Base-by-base conservation (phyloP, 192 early-diverging fungal genomes). In the Coemansia sp. region DNA sequence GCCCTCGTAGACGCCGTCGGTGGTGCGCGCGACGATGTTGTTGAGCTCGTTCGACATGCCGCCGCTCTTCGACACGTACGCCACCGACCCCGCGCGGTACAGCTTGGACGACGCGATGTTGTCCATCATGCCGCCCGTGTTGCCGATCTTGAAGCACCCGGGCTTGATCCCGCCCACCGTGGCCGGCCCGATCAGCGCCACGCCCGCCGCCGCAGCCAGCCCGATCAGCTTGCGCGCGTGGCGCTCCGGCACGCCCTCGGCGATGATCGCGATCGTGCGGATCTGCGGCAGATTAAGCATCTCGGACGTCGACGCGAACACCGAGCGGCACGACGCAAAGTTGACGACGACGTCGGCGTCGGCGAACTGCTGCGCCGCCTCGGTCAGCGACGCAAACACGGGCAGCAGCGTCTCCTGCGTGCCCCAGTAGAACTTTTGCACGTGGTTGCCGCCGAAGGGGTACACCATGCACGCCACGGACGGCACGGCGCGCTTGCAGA, bases 91-190 rank as follows among this genome's bases (percentile, higher is more conserved):
- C 24, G 95, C 82, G 43, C 97, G 92, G 85, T 99, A 99, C 64
- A 99, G 89, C 85, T 96, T 96, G 79, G 95, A 97, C 17, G 95
- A 85, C 6, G 96, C 95, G 84, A 99, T 97, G 87, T 99, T 99
- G 84, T 99, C 97, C 97, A 99, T 99, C 97, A 99, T 99, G 65
- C 97, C 97, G 77, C 97, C 97, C 49, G 97, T 99, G 90, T 97
- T 97, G 70, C 97, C 97, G 72, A 99, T 97, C 91, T 99, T 99
- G 91, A 96, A 99, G 85, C 96, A 97, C 0, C 97, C 97, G 38
- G 97, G 95, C 87, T 96, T 99, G 85, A 99, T 99, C 62, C 97
- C 97, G 79, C 97, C 97, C 46, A 99, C 97, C 43, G 97, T 99
- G 39, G 97, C 97, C 35, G 97, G 97, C 53, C 97, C 97, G 73